Evolutionary conservation across 257 asterid genomes (phyloP).

Genomic region (Scutellaria baicalensis): DNA sequence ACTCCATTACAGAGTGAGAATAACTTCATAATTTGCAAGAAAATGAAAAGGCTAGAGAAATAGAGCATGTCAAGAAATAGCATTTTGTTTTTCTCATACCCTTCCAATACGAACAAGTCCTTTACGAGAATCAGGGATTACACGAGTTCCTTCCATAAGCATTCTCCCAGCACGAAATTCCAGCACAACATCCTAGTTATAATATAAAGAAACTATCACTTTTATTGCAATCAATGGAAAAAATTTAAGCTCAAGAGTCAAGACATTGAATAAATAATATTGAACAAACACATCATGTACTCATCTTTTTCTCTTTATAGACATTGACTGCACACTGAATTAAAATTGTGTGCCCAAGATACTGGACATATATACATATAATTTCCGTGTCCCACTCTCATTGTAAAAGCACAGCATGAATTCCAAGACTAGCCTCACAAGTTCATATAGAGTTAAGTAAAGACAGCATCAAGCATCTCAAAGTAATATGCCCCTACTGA

Average conservation of each 20-base stretch:
- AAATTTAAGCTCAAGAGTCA: neutral
- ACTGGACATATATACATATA: neutral
- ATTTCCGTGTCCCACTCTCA: neutral
- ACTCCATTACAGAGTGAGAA: neutral
- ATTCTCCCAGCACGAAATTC: conserved; percentile 98
- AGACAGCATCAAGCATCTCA: neutral
- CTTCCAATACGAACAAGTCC: conserved; percentile 89
- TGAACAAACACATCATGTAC: neutral
- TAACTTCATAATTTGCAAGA: neutral
- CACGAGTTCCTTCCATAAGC: conserved; percentile 76
- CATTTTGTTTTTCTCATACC: conserved; percentile 32
- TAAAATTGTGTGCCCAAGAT: neutral
- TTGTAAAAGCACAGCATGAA: neutral
- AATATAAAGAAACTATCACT: neutral
- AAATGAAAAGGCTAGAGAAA: neutral
- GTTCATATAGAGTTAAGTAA: neutral
- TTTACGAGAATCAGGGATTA: conserved; percentile 80
- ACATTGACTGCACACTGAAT: neutral
- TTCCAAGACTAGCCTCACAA: neutral
- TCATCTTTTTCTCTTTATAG: neutral
- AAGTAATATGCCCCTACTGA: neutral
- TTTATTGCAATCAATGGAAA: neutral
- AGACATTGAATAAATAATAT: neutral
- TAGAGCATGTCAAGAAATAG: neutral
- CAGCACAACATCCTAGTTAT: conserved; percentile 53